Evolutionary conservation across 306 rosid species (phyloP).

Genomic region (Glycine latifolia): DNA sequence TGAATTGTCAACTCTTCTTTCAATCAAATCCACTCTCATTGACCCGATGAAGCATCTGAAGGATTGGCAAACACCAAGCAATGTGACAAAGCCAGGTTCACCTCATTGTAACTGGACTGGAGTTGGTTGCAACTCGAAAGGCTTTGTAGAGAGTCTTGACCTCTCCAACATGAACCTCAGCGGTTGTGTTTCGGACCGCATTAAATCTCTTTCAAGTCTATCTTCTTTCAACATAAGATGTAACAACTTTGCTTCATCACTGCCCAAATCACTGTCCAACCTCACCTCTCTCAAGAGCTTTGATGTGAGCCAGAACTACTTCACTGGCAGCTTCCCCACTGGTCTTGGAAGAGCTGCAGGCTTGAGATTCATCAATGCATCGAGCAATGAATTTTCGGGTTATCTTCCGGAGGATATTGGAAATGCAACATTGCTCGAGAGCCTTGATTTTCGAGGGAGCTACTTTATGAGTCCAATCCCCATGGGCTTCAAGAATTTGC

Average conservation of each 20-base stretch:
- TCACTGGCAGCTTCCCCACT: constrained; percentile 71
- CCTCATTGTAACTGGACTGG: constrained; percentile 81
- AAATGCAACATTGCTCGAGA: constrained; percentile 70
- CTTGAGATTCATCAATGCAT: constrained; percentile 68
- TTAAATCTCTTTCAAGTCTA: constrained; percentile 63
- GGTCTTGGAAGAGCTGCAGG: constrained; percentile 72
- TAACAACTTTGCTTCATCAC: constrained; percentile 65
- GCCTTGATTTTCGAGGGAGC: constrained; percentile 84
- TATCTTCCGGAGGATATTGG: constrained; percentile 82
- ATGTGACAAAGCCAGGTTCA: constrained; percentile 36
- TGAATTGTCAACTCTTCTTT: constrained; percentile 64
- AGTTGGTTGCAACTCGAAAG: constrained; percentile 68
- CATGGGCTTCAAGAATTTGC: constrained; percentile 61
- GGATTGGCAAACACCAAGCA: constrained; percentile 64
- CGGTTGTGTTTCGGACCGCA: constrained; percentile 64
- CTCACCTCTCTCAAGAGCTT: constrained; percentile 67
- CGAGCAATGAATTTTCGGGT: constrained; percentile 82
- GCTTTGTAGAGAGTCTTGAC: constrained; percentile 71
- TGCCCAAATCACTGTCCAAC: constrained; percentile 63
- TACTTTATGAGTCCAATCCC: constrained; percentile 85
- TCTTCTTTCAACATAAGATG: constrained; percentile 67
- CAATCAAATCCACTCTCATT: constrained; percentile 64
- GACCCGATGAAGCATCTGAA: constrained; percentile 65
- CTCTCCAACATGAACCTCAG: constrained; percentile 85
- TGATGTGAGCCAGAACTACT: constrained; percentile 86